These are phyloP conservation scores for Picochlorum costavermella DNA, from an alignment of 139 green algal genomes.

Conservation along the genomic window DNA sequence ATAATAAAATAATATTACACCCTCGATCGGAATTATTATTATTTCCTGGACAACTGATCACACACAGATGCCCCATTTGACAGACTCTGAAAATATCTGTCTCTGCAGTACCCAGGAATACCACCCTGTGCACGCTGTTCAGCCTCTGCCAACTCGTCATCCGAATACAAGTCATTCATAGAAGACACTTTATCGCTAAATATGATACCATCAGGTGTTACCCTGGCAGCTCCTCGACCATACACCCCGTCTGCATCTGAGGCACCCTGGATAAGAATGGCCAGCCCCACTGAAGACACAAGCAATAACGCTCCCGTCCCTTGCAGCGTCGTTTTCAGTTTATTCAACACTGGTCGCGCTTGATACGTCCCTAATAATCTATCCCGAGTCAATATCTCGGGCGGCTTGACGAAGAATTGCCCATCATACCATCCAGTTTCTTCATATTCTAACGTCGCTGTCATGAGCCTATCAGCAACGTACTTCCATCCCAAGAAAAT, in stretches of 20 bases:
- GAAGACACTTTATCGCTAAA: conserved; percentile 30
- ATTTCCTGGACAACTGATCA: conserved; percentile 11
- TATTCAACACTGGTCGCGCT: conserved; percentile 20
- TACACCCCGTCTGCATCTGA: background rate
- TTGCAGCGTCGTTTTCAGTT: conserved; percentile 36
- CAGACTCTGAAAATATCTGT: conserved; percentile 37
- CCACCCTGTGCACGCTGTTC: conserved; percentile 47
- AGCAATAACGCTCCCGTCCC: conserved; percentile 39
- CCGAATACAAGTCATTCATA: conserved; percentile 36
- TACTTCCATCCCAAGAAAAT: conserved; percentile 91
- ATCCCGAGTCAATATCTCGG: conserved; percentile 74
- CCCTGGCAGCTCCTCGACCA: background rate
- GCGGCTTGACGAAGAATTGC: conserved; percentile 72
- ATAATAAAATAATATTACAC: background rate
- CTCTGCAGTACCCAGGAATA: conserved; percentile 50
- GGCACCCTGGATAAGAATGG: background rate
- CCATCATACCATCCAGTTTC: conserved; percentile 69
- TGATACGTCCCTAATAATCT: conserved; percentile 64
- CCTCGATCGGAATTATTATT: too few relatives aligned
- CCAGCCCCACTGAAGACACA: conserved; percentile 19
- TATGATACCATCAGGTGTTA: conserved; percentile 21
- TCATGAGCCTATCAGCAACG: conserved; percentile 79
- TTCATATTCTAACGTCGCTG: conserved; percentile 78
- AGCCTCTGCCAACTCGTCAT: conserved; percentile 54
- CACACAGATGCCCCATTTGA: conserved; percentile 31